Base-by-base conservation (phyloP, 768 basidiomycete genomes). In the Tulasnella sp. region DNA sequence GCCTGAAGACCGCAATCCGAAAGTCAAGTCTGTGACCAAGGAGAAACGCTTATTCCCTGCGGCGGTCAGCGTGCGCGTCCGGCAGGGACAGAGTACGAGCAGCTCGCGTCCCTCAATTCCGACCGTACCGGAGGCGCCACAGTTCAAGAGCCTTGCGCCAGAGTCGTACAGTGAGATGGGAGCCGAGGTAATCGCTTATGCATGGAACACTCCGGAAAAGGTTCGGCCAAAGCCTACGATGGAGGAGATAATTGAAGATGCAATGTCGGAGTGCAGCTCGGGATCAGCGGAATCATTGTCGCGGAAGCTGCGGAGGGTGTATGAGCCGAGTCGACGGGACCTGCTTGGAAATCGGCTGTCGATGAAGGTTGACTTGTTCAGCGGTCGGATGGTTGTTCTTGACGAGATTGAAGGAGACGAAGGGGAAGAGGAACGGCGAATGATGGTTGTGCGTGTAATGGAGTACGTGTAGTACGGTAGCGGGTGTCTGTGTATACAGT, bases 391-490 rank as follows among this genome's bases (percentile, higher is more conserved):
- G 69, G 69, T 70, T 25, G 69, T 38, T 11, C 19, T 38, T n/a
- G 69, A 70, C 19, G 69, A 70, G 69, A 36, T 70, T 1, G 69
- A 70, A 14, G 37, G n/a, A 19, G 69, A 38, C 12, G 37, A 42
- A 39, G 69, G 69, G 36, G 37, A 8, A 8, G 7, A 11, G 11
- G 37, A 42, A 22, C 5, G 69, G n/a, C 31, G 29, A 11, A 12
- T 34, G 9, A 38, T 19, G 36, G 19, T 70, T 39, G 69, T 70
- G 40, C 69, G 69, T 38, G 40, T 70, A 15, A 7, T 70, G 40
- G 69, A 70, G 69, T 70, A 70, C 69, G 40, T 70, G 69, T 70
- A 70, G 69, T 15, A 19, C n/a, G n/a, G 69, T 25, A 25, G 37
- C 12, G 31, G n/a, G 68, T 12, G 0, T 70, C n/a, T 42, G 11